Evolutionary conservation across 2,329 filamentous ascomycete species (phyloP).

Genomic region (Botrytis porri): DNA sequence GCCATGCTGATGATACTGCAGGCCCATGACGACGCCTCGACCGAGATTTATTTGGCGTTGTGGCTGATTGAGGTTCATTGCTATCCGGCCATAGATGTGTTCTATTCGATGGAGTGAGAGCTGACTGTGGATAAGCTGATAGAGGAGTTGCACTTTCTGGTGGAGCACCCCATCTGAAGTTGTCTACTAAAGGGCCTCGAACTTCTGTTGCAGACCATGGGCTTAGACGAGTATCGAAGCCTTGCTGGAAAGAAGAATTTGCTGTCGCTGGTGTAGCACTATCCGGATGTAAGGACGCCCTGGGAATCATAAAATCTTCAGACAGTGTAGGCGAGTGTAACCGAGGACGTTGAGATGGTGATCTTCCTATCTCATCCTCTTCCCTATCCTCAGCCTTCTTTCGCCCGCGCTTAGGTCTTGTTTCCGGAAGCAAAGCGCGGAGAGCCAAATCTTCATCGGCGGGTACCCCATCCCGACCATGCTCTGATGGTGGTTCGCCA

Average conservation of each 20-base stretch:
- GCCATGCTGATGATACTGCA: slow-evolving; percentile 89
- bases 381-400: slow-evolving; percentile 58
- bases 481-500: slow-evolving; percentile 59
- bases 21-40: slow-evolving; percentile 69
- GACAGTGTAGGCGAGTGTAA: slow-evolving; percentile 51
- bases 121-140: slow-evolving; percentile 73
- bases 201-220: slow-evolving; percentile 37
- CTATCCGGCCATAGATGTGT: slow-evolving; percentile 42
- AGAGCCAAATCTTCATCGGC: slow-evolving; percentile 87
- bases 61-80: slow-evolving; percentile 67
- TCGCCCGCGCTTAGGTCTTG: slow-evolving; percentile 58
- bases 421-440: slow-evolving; percentile 77
- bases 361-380: slow-evolving; percentile 52
- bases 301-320: slow-evolving; percentile 41
- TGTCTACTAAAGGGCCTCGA: slow-evolving; percentile 31
- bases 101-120: slow-evolving; percentile 64
- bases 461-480: slow-evolving; percentile 75
- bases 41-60: slow-evolving; percentile 62
- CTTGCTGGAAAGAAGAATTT: slow-evolving; percentile 33
- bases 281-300: slow-evolving; percentile 39
- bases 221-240: slow-evolving; percentile 29
- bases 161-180: slow-evolving; percentile 38
- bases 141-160: slow-evolving; percentile 59
- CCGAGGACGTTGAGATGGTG: slow-evolving; percentile 58
- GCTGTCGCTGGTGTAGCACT: slow-evolving; percentile 43